phyloP scores from a whole-genome alignment of 495 filamentous ascomycete species.

The Chaetomium fimeti region DNA sequence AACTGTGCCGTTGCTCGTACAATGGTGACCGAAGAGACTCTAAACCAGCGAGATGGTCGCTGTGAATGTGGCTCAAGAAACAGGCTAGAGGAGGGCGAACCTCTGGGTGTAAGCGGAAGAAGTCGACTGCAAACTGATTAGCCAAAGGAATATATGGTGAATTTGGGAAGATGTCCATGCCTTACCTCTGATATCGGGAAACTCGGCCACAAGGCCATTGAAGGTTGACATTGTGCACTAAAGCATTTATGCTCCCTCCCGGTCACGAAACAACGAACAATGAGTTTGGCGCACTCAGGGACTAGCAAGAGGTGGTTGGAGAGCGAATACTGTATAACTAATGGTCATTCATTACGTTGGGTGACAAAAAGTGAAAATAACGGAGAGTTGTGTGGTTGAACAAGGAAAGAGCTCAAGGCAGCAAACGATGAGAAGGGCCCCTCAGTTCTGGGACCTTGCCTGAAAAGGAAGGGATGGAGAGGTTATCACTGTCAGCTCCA shows the following conservation, averaged over 20 bases:
- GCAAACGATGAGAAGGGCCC: background rate
- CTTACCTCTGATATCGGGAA: constrained; percentile 65
- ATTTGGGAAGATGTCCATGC: background rate
- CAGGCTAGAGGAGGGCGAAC: constrained; percentile 69
- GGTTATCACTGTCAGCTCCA: too few species aligned
- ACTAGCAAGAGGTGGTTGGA: background rate
- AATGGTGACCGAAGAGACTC: constrained; percentile 75
- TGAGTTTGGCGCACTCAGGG: background rate
- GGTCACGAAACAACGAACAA: background rate
- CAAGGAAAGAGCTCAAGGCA: constrained; percentile 1
- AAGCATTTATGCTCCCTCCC: background rate
- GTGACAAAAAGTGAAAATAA: background rate
- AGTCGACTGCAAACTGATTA: constrained; percentile 61
- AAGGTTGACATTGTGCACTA: constrained; percentile 40
- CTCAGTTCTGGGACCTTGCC: too few species aligned
- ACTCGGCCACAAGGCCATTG: constrained; percentile 50
- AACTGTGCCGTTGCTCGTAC: constrained; percentile 28
- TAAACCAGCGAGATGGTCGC: constrained; percentile 82
- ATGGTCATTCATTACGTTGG: too few species aligned
- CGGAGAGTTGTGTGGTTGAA: background rate
- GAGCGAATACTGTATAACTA: too few species aligned
- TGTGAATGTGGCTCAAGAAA: constrained; percentile 92
- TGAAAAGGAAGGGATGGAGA: too few species aligned
- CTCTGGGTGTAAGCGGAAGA: constrained; percentile 64
- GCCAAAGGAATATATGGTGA: constrained; percentile 4